Evolutionary conservation across 306 rosid genomes (phyloP), one percentile per base, ranked within the genome.

Genomic region (Calophaca sinica): DNA sequence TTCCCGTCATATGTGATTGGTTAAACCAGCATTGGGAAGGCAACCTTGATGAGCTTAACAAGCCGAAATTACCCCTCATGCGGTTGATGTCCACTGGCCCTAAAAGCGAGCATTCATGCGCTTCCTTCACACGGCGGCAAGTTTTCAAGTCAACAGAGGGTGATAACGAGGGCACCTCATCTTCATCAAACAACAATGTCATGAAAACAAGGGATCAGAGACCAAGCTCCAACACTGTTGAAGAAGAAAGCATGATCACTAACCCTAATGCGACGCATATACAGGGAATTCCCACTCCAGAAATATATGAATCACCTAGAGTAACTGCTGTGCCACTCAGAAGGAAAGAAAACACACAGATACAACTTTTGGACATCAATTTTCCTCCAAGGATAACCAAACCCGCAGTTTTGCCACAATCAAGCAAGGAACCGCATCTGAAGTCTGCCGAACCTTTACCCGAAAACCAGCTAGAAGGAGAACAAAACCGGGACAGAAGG

Each of bases 1-100:
- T 96, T 55, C 92, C 97, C 3, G 89, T 96, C 44, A 86, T 96
- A 62, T 90, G 89, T 80, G 98, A 90, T 84, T 96, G 99, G 99
- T 84, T 96, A 81, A 90, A 96, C 81, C 97, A 96, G 88, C 98
- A 96, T 14, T 96, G 99, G 99, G 99, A 92, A 77, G 99, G 99
- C 15, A 92, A 87, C 81, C 98, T 96, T 36, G 98, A 96, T 50
- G 99, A 96, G 33, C 98, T 96, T 71, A 92, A 89, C 90, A 96
- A 96, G 74, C 99, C 99, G 6, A 92, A 90, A 76, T 69, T 88
- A 78, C 99, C 97, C 2, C 86, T 96, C 68, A 96, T 92, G 35
- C 88, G 98, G 10, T 83, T 96, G 78, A 90, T 92, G 99, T 90
- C 99, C 13, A 44, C 90, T 0, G 96, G 96, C 36, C 92, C 81